These are phyloP conservation scores for Mycogone perniciosa DNA, from an alignment of 2,329 filamentous ascomycete genomes.

Conservation along the genomic window DNA sequence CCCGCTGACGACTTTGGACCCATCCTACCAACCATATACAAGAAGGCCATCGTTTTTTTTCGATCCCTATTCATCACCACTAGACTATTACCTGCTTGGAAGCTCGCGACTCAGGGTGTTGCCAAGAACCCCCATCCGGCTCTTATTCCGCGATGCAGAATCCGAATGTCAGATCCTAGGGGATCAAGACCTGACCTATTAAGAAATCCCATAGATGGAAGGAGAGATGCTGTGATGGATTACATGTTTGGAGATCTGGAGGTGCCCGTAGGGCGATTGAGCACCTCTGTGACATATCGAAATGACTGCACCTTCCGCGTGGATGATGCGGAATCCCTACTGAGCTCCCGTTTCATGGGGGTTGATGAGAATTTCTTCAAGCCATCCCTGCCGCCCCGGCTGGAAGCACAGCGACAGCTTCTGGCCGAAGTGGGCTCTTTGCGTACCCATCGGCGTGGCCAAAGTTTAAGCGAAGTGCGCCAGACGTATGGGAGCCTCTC, in stretches of 20 bases:
- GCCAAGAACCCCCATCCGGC: conserved; percentile 61
- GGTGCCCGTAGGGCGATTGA: conserved; percentile 78
- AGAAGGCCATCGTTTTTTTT: conserved; percentile 93
- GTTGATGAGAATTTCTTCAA: conserved; percentile 82
- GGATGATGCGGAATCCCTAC: conserved; percentile 81
- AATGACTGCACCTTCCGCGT: conserved; percentile 86
- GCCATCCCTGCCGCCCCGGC: conserved; percentile 62
- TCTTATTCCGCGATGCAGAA: conserved; percentile 73
- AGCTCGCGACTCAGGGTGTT: conserved; percentile 66
- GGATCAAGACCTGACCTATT: conserved; percentile 60
- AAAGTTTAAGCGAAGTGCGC: conserved; percentile 52
- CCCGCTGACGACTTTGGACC: conserved; percentile 53
- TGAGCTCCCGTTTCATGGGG: conserved; percentile 91
- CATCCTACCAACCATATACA: conserved; percentile 81
- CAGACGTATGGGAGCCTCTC: conserved; percentile 86
- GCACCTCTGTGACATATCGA: conserved; percentile 75
- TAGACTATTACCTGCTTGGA: conserved; percentile 80
- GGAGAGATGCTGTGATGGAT: conserved; percentile 51
- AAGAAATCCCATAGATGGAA: conserved; percentile 32
- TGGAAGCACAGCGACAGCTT: conserved; percentile 30
- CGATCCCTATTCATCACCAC: conserved; percentile 78
- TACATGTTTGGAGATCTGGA: conserved; percentile 80
- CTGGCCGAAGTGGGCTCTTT: conserved; percentile 65
- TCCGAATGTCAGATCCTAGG: conserved; percentile 56
- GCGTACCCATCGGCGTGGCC: conserved; percentile 52